Evolutionary conservation across 2,329 filamentous ascomycete species (phyloP), one percentile per base, ranked within the genome.

Genomic region (Didymella sp.): DNA sequence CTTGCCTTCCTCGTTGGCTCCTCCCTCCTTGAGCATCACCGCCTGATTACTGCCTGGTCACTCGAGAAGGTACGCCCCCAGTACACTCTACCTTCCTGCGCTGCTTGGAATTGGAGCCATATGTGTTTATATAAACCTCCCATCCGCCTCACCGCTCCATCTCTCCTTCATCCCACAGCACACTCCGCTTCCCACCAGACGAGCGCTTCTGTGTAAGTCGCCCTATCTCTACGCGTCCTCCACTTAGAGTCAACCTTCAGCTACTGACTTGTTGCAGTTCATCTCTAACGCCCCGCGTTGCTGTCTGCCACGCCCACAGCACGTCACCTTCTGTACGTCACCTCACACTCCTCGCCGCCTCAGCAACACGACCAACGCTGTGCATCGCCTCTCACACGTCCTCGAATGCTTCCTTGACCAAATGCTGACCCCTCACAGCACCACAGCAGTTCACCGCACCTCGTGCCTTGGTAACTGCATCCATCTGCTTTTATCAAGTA

Each of bases 161-260:
- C 42, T 60, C 58, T 60, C 60, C 51, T 61, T 56, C 58, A 60
- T 38, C 52, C 22, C 55, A 60, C 38, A 33, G 6, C 15, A 7
- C 40, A 43, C 22, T 28, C 21, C 30, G 3, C 38, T 17, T 19
- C 28, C 28, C 27, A 19, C 35, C 12, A 42, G 31, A 35, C 35
- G 17, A 50, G 19, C 21, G 28, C 13, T 15, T 28, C 22, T 43
- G 17, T 22, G 25, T 22, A 46, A 40, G 45, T 50, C 46, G 19
- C n/a, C 30, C 19, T 19, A 37, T 33, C 8, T 5, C 8, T 2
- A 11, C 22, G 9, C 25, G 3, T 7, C n/a, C 6, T 28, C 25
- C 11, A 4, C 37, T 6, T 15, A 25, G 6, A 17, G 13, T 11
- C 35, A 31, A 41, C 22, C 4, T 24, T 17, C 30, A 30, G n/a